Evolutionary conservation across 495 filamentous ascomycete genomes (phyloP), one percentile per base, ranked within the genome.

Genomic region (Penicillium mononematosum): DNA sequence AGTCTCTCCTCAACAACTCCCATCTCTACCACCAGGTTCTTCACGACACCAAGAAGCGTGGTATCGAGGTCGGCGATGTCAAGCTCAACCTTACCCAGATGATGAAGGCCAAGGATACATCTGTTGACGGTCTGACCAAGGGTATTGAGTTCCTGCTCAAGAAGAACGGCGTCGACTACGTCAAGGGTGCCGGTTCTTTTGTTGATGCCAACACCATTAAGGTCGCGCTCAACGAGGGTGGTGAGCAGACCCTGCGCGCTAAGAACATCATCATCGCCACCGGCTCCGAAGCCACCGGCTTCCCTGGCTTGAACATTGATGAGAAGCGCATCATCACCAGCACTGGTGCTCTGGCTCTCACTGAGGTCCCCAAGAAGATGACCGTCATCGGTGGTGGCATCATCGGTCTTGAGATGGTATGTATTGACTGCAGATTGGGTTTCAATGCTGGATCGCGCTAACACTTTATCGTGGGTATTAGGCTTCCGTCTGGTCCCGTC

Each of bases 221-320:
- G 76, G 90, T 98, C 59, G 86, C 90, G 69, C 82, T 96, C 53
- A 81, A 85, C 62, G 92, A 97, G 12, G 95, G 95, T 67, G 92
- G 92, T 61, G 92, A 97, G 82, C 80, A 85, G 70, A 90, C 80
- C 61, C 74, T 97, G 29, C 76, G 80, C 63, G 94, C 85, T 64
- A 98, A 97, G 85, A 98, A 98, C 76, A 96, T 98, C 66, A 81
- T 98, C 65, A 96, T 98, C 71, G 92, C 94, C 45, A 98, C 94
- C 53, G 94, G 94, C 47, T 89, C 85, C 64, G 94, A 98, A 75
- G 82, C 89, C 42, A 96, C 95, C 53, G 95, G 93, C 25, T 98
- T 98, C 81, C 94, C 94, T 56, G 94, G 94, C 41, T 81, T 98
- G 59, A 87, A 88, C 62, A 91, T 98, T 66, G 95, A 98, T 66